Evolutionary conservation across 352 stramenopile species (phyloP).

Genomic region (Pythium oligandrum): DNA sequence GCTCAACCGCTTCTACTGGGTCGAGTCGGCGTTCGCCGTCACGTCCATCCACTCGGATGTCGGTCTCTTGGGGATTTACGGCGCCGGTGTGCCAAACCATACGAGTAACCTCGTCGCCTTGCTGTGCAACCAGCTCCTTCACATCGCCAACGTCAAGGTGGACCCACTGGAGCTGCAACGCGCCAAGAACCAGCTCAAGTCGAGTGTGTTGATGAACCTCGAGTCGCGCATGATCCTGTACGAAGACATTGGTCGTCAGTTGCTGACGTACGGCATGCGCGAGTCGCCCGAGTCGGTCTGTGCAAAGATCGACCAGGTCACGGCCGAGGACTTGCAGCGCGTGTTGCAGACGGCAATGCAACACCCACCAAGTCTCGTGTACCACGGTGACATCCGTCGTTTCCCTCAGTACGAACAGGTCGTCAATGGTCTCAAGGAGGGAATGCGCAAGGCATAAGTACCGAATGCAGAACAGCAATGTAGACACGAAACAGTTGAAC

Average conservation of each 20-base stretch:
- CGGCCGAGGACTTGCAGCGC: slow-evolving; percentile 79
- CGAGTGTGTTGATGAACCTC: slow-evolving; percentile 98
- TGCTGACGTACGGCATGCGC: slow-evolving; percentile 95
- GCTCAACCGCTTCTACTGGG: slow-evolving; percentile 97
- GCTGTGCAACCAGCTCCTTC: slow-evolving; percentile 92
- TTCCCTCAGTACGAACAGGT: slow-evolving; percentile 86
- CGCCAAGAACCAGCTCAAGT: slow-evolving; percentile 99
- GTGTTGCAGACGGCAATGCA: slow-evolving; percentile 74
- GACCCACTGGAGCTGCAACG: slow-evolving; percentile 89
- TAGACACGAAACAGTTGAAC: too few relatives aligned
- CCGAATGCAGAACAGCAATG: too few relatives aligned
- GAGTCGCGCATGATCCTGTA: slow-evolving; percentile 98
- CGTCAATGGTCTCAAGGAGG: slow-evolving; percentile 66
- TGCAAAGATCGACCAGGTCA: slow-evolving; percentile 87
- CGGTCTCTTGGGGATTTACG: slow-evolving; percentile 95
- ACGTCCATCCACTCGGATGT: slow-evolving; percentile 94
- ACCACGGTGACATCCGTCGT: slow-evolving; percentile 69
- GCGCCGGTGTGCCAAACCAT: slow-evolving; percentile 74
- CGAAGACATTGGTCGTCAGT: slow-evolving; percentile 98
- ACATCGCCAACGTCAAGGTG: slow-evolving; percentile 72
- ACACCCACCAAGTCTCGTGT: slow-evolving; percentile 76
- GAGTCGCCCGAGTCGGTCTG: slow-evolving; percentile 87
- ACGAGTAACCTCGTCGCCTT: slow-evolving; percentile 91
- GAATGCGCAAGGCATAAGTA: slow-evolving; percentile 21
- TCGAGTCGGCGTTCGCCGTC: slow-evolving; percentile 97